A percentile compares a stretch with the other conserved stretches of the same genome.
phyloP scores from a whole-genome alignment of 2,329 filamentous ascomycete genomes.

The Calonectria honghensis region DNA sequence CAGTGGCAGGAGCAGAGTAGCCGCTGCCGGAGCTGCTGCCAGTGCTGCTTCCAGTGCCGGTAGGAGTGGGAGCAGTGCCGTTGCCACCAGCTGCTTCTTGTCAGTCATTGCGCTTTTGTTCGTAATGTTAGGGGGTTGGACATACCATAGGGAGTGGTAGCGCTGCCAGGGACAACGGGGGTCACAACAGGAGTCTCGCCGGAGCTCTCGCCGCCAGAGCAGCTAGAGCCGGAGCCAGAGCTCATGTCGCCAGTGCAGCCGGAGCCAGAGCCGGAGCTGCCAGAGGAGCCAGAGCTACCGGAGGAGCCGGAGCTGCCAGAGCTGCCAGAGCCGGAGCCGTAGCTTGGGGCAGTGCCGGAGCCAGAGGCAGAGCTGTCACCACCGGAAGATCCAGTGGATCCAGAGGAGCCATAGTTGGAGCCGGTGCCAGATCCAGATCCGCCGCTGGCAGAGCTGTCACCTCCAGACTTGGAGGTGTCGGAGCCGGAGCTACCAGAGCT shows the following conservation, averaged over 20 bases:
- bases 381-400: slow-evolving; percentile 13
- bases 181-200: slow-evolving; percentile 15
- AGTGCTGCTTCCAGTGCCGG: slow-evolving; percentile 32
- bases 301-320: background rate
- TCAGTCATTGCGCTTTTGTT: slow-evolving; percentile 7
- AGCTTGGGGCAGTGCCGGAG: background rate
- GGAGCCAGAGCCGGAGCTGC: background rate
- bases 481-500: too few species aligned
- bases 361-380: slow-evolving; percentile 16
- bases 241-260: background rate
- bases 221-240: background rate
- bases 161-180: slow-evolving; percentile 22
- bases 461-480: too few species aligned
- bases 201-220: slow-evolving; percentile 13
- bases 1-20: slow-evolving; percentile 42
- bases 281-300: background rate
- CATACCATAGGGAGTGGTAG: slow-evolving; percentile 38
- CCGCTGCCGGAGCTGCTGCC: slow-evolving; percentile 42
- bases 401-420: slow-evolving; percentile 6
- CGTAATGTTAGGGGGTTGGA: background rate
- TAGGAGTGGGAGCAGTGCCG: slow-evolving; percentile 12
- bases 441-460: too few species aligned
- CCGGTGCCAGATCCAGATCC: background rate
- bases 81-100: slow-evolving; percentile 37
- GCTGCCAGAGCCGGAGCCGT: slow-evolving; percentile 1